Percentiles rank a stretch among this genome's conserved stretches.
Conservation (phyloP, 2,329 filamentous ascomycete species). For the Pestalotiopsis sp. region DNA sequence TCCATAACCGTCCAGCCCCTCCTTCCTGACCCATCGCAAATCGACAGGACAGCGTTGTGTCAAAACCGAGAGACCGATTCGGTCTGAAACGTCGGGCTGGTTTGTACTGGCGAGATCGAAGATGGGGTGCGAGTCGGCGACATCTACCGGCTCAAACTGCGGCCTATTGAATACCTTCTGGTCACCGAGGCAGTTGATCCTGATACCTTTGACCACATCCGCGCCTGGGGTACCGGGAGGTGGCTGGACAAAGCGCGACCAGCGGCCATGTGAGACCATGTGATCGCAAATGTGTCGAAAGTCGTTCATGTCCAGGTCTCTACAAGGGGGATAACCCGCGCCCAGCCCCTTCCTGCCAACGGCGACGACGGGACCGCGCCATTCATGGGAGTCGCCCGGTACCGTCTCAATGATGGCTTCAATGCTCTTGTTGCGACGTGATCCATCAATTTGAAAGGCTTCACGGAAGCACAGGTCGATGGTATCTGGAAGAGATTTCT, state of each 20-base stretch:
- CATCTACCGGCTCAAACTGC: conserved; percentile 17
- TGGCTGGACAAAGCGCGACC: too few species aligned
- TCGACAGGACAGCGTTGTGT: neutral
- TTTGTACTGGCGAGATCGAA: conserved; percentile 8
- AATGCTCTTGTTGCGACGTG: neutral
- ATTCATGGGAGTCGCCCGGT: neutral
- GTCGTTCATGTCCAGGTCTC: conserved; percentile 20
- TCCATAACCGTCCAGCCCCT: too few species aligned
- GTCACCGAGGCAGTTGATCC: conserved; percentile 21
- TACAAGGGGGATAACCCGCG: too few species aligned
- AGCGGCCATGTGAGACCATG: neutral
- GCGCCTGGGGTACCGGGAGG: too few species aligned
- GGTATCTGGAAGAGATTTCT: neutral
- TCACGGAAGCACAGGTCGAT: too few species aligned
- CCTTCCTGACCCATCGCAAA: too few species aligned
- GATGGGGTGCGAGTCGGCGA: conserved; percentile 11
- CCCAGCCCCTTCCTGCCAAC: neutral
- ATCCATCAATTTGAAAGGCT: too few species aligned
- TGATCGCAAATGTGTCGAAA: conserved; percentile 21
- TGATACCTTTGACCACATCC: conserved; percentile 16
- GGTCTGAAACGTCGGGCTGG: conserved; percentile 18
- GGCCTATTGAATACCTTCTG: conserved; percentile 18
- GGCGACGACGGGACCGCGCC: conserved; percentile 19
- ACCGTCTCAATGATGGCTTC: neutral
- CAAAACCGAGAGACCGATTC: conserved; percentile 18